A percentile compares a stretch with the other conserved stretches of the same genome.
These are phyloP conservation scores for Cladosporium sp. DNA, from an alignment of 2,329 filamentous ascomycete species.

Conservation along the genomic window DNA sequence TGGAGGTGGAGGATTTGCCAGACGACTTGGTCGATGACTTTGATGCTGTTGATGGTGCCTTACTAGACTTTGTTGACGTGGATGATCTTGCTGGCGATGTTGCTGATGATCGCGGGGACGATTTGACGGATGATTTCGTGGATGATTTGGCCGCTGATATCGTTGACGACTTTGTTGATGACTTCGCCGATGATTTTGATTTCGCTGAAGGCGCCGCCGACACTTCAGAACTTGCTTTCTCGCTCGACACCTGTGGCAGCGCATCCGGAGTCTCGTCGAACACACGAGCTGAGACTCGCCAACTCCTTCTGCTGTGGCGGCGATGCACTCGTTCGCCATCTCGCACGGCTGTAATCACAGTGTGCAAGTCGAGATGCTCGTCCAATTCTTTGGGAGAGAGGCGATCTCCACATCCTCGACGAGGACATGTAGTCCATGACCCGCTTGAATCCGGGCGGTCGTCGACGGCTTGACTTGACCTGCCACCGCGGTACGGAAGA, in stretches of 20 bases:
- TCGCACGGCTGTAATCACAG: not conserved
- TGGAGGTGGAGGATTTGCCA: conserved; percentile 7
- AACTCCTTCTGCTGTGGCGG: conserved; percentile 33
- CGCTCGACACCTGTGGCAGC: not conserved
- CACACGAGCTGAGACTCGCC: conserved; percentile 20
- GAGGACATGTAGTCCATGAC: conserved; percentile 32
- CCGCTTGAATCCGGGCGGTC: conserved; percentile 5
- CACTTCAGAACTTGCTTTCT: not conserved
- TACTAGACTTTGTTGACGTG: not conserved
- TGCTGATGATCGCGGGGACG: not conserved
- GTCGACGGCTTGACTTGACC: not conserved
- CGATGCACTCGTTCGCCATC: not conserved
- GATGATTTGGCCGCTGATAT: not conserved
- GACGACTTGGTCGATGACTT: not conserved
- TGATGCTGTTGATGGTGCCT: not conserved
- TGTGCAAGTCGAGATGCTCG: conserved; percentile 42
- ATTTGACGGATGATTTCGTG: not conserved
- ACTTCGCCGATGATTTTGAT: not conserved
- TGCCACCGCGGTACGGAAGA: not conserved
- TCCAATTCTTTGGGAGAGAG: conserved; percentile 37
- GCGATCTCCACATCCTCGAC: conserved; percentile 38
- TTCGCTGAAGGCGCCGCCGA: not conserved
- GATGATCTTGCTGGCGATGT: not conserved
- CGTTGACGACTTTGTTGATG: not conserved
- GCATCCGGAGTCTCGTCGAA: not conserved